Conservation (phyloP, 2,329 filamentous ascomycete species). For the Thermothelomyces thermophilus region DNA sequence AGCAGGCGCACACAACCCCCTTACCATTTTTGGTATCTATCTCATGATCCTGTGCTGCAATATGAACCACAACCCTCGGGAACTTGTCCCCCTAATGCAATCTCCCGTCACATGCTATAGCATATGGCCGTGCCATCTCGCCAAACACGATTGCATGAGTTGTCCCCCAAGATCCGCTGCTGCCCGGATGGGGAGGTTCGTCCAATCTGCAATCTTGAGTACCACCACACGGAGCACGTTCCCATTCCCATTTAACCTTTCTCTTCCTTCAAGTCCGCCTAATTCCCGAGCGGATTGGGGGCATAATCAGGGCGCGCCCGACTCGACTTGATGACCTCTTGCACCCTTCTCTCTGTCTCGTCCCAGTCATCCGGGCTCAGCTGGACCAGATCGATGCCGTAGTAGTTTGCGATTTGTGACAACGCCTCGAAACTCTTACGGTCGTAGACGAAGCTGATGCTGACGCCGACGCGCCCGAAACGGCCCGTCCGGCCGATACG, state of each 20-base stretch:
- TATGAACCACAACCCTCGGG: slow-evolving; percentile 7
- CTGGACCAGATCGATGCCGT: slow-evolving; percentile 72
- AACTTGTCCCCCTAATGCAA: slow-evolving; percentile 1
- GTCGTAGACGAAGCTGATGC: slow-evolving; percentile 90
- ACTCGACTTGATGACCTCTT: slow-evolving; percentile 26
- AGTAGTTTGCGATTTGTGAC: slow-evolving; percentile 70
- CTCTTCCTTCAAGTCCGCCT: background rate
- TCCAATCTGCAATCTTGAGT: background rate
- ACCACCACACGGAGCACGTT: background rate
- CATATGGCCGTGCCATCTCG: slow-evolving; percentile 8
- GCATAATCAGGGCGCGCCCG: slow-evolving; percentile 28
- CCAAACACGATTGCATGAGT: background rate
- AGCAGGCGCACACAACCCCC: slow-evolving; percentile 11
- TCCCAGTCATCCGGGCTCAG: slow-evolving; percentile 90
- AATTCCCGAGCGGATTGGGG: slow-evolving; percentile 22
- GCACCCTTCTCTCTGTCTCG: slow-evolving; percentile 65
- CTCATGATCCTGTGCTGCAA: slow-evolving; percentile 12
- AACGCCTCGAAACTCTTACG: slow-evolving; percentile 74
- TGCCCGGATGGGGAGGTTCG: background rate
- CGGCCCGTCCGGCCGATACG: slow-evolving; percentile 94
- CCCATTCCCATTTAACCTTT: background rate
- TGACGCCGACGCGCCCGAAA: slow-evolving; percentile 93
- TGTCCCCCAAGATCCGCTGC: background rate
- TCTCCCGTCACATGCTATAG: slow-evolving; percentile 5
- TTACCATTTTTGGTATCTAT: slow-evolving; percentile 23